phyloP scores from a whole-genome alignment of 495 filamentous ascomycete species.

The Penicillium soppii region DNA sequence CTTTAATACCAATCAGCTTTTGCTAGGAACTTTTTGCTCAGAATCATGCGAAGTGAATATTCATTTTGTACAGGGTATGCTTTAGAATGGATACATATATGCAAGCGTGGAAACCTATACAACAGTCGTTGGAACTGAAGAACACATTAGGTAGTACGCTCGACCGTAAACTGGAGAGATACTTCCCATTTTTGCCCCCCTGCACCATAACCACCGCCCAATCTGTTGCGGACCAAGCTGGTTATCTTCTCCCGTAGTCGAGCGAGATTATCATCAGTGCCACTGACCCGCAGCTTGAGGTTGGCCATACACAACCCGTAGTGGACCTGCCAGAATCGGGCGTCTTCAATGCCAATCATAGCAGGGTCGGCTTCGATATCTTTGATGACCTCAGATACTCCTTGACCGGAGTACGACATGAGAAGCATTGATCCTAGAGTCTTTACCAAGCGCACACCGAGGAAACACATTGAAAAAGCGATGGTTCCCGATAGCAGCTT shows the following conservation, averaged over 20 bases:
- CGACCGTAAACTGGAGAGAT: slow-evolving; percentile 47
- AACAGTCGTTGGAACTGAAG: neutral
- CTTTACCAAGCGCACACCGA: slow-evolving; percentile 79
- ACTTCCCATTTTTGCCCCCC: slow-evolving; percentile 92
- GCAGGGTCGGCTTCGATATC: slow-evolving; percentile 80
- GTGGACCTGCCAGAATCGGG: slow-evolving; percentile 97
- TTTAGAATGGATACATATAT: neutral
- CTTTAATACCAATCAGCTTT: neutral
- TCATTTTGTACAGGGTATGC: slow-evolving; percentile 7
- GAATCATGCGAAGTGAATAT: neutral
- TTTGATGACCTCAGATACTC: slow-evolving; percentile 72
- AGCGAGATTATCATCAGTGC: slow-evolving; percentile 63
- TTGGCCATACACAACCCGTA: slow-evolving; percentile 96
- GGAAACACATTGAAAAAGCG: slow-evolving; percentile 78
- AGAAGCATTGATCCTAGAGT: slow-evolving; percentile 89
- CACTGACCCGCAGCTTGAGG: slow-evolving; percentile 70
- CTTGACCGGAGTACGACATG: slow-evolving; percentile 75
- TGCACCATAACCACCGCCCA: slow-evolving; percentile 83
- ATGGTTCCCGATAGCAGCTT: slow-evolving; percentile 75
- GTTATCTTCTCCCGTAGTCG: slow-evolving; percentile 71
- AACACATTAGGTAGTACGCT: slow-evolving; percentile 27
- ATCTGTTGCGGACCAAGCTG: slow-evolving; percentile 76
- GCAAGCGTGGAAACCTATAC: neutral
- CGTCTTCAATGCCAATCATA: slow-evolving; percentile 78
- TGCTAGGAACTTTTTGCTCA: neutral